Evolutionary conservation across 768 basidiomycete genomes (phyloP).

Genomic region (Hortiboletus campestris): DNA sequence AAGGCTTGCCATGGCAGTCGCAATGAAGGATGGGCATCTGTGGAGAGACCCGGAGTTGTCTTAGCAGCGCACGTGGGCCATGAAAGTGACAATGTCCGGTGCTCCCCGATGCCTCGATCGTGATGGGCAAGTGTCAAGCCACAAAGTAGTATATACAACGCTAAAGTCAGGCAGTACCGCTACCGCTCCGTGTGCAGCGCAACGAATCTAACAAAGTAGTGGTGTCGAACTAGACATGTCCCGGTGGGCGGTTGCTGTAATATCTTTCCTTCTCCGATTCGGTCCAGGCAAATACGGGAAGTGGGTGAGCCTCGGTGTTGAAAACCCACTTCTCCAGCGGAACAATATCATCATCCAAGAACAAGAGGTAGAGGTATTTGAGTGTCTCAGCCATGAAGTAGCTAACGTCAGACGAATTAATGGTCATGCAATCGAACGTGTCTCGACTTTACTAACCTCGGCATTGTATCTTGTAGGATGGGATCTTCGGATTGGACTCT

Average conservation of each 20-base stretch:
- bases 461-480: conserved; percentile 56
- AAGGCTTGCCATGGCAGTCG: conserved; percentile 33
- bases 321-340: conserved; percentile 57
- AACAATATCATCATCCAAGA: conserved; percentile 59
- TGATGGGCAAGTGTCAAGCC: too few species aligned
- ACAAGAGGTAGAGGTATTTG: conserved; percentile 74
- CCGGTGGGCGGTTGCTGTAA: not conserved
- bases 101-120: too few species aligned
- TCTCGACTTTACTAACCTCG: conserved; percentile 52
- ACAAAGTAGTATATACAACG: not conserved
- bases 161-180: not conserved
- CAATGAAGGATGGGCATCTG: not conserved
- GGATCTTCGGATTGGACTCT: conserved; percentile 46
- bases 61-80: conserved; percentile 4
- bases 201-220: not conserved
- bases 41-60: conserved; percentile 4
- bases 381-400: conserved; percentile 61
- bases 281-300: conserved; percentile 69
- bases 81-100: not conserved
- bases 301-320: conserved; percentile 75
- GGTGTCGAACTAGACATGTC: not conserved
- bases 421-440: not conserved
- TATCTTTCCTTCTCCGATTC: conserved; percentile 46
- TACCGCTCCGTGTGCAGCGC: not conserved
- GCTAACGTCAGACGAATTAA: conserved; percentile 21